These are phyloP conservation scores for Ceratobasidium sp. DNA, from an alignment of 1,284 basidiomycete species.

Conservation along the genomic window DNA sequence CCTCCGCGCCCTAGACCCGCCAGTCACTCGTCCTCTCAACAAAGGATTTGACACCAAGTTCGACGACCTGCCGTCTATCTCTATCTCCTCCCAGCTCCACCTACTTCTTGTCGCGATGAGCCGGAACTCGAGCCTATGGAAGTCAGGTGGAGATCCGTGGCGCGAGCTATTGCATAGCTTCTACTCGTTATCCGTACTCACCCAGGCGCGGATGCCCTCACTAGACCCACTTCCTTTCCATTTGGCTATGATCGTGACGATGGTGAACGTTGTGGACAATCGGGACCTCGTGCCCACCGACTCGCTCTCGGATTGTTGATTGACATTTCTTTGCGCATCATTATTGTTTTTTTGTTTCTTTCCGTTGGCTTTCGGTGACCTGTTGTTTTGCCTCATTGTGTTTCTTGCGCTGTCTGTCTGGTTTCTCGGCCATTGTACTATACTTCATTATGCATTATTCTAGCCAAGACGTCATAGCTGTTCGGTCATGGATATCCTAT, in stretches of 20 bases:
- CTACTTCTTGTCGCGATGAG: constrained; percentile 27
- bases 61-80: constrained; percentile 13
- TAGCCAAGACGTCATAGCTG: background rate
- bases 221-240: constrained; percentile 37
- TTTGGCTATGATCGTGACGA: constrained; percentile 30
- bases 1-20: constrained; percentile 61
- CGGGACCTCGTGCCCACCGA: constrained; percentile 36
- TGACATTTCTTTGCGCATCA: background rate
- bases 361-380: constrained; percentile 20
- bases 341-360: background rate
- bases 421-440: constrained; percentile 24
- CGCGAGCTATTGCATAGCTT: constrained; percentile 45
- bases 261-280: constrained; percentile 35
- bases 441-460: constrained; percentile 39
- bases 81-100: constrained; percentile 34
- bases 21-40: constrained; percentile 52
- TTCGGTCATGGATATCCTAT: no score
- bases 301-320: constrained; percentile 9
- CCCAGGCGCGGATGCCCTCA: constrained; percentile 22
- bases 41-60: background rate
- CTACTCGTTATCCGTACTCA: constrained; percentile 31
- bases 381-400: constrained; percentile 9
- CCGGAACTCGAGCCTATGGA: constrained; percentile 43
- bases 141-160: constrained; percentile 43
- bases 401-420: background rate